Percentiles rank a stretch among this genome's conserved stretches.
Conservation (phyloP, 768 basidiomycete genomes). For the Xerocomellus amylosporus region DNA sequence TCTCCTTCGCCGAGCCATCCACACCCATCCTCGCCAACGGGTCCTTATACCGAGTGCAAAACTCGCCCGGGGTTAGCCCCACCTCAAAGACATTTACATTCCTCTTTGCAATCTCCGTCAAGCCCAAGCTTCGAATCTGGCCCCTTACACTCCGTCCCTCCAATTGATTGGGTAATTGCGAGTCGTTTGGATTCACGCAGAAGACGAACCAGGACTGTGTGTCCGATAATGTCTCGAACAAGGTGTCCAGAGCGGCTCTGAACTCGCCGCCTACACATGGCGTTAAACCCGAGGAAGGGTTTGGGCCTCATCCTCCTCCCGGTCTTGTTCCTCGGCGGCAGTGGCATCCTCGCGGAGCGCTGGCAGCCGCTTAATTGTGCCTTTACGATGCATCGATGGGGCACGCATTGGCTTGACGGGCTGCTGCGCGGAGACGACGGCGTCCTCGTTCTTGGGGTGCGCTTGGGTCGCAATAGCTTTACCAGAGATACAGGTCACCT, state of each 20-base stretch:
- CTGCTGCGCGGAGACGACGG: constrained; percentile 60
- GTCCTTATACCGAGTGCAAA: constrained; percentile 77
- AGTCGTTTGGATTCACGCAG: constrained; percentile 93
- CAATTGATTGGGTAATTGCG: constrained; percentile 90
- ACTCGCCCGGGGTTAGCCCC: constrained; percentile 82
- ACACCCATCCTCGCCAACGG: constrained; percentile 53
- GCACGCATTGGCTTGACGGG: constrained; percentile 92
- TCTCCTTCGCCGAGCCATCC: constrained; percentile 60
- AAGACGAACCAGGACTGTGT: constrained; percentile 90
- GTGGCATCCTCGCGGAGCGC: constrained; percentile 30
- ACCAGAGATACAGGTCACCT: too few species aligned
- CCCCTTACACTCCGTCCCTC: constrained; percentile 91
- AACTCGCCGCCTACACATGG: constrained; percentile 91
- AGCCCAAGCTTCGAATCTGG: constrained; percentile 78
- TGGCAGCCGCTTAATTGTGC: constrained; percentile 55
- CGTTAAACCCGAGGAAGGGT: constrained; percentile 31
- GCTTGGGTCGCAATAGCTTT: constrained; percentile 90
- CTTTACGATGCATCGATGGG: constrained; percentile 84
- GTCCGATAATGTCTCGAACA: constrained; percentile 86
- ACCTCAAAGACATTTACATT: constrained; percentile 73
- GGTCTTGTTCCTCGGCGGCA: constrained; percentile 44
- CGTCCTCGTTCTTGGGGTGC: constrained; percentile 91
- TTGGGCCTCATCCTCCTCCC: constrained; percentile 36
- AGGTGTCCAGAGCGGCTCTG: constrained; percentile 75
- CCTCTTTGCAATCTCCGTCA: constrained; percentile 74